Percentiles rank a stretch among this genome's conserved stretches.
phyloP scores from a whole-genome alignment of 129 eudicot genomes.

The Solidago caesia region DNA sequence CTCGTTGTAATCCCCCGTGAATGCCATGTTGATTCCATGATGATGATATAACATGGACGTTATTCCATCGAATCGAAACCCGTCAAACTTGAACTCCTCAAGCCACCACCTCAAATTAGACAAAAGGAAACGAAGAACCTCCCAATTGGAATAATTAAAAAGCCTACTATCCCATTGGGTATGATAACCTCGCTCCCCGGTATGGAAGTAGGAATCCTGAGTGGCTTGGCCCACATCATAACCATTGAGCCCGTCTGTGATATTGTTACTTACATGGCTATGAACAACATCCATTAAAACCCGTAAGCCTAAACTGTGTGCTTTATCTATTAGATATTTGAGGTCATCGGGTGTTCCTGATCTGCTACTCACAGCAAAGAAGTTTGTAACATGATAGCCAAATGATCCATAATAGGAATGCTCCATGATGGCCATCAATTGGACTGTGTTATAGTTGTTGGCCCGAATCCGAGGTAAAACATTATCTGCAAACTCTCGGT shows the following conservation, averaged over 20 bases:
- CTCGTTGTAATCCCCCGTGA: slow-evolving; percentile 71
- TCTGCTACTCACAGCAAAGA: slow-evolving; percentile 93
- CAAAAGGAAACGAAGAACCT: slow-evolving; percentile 90
- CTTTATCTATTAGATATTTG: slow-evolving; percentile 85
- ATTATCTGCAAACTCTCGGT: slow-evolving; percentile 86
- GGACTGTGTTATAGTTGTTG: slow-evolving; percentile 88
- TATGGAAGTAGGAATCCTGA: slow-evolving; percentile 90
- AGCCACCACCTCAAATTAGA: slow-evolving; percentile 94
- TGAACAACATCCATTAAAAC: slow-evolving; percentile 96
- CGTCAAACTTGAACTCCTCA: slow-evolving; percentile 84
- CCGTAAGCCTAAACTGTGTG: slow-evolving; percentile 89
- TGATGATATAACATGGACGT: slow-evolving; percentile 95
- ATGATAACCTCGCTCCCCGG: slow-evolving; percentile 92
- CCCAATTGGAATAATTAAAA: slow-evolving; percentile 95
- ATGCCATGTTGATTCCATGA: slow-evolving; percentile 76
- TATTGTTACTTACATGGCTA: slow-evolving; percentile 93
- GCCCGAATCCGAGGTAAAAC: slow-evolving; percentile 83
- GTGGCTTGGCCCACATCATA: slow-evolving; percentile 88
- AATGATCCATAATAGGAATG: slow-evolving; percentile 95
- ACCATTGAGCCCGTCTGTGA: slow-evolving; percentile 97
- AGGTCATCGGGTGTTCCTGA: slow-evolving; percentile 97
- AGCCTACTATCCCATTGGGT: slow-evolving; percentile 90
- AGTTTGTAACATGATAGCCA: slow-evolving; percentile 93
- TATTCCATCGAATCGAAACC: slow-evolving; percentile 94
- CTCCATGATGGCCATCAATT: slow-evolving; percentile 97